Evolutionary conservation across 2,329 filamentous ascomycete genomes (phyloP), one percentile per base, ranked within the genome.

Genomic region (Fusarium piperis): DNA sequence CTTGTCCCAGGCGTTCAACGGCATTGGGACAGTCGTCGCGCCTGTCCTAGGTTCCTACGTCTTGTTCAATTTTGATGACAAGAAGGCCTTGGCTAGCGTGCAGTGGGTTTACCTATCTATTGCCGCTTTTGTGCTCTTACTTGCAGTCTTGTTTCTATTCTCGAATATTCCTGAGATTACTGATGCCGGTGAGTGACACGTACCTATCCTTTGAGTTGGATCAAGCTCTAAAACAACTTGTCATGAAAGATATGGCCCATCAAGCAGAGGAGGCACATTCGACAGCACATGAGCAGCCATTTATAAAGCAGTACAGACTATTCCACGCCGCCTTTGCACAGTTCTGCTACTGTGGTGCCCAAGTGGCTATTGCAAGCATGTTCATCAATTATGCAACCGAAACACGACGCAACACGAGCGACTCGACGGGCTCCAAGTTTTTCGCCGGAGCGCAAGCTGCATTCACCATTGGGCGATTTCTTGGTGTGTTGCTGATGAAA

Each of bases 91-190:
- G 3, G 85, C 86, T 70, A 90, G 90, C 62, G 92, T 94, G 2
- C 92, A 94, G 79, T 94, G 90, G 89, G 91, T 93, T 0, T 94
- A 94, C 73, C 86, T 93, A 4, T 88, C 90, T 48, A 93, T 94
- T 66, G 91, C 91, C 4, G 83, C 87, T 76, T 94, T 94, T 69
- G 92, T 94, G 38, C 89, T 90, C 70, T 74, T 89, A 2, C 85
- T 94, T 3, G 91, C 91, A 4, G 79, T 85, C 7, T 82, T 91
- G 16, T 93, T 94, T 79, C 92, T 89, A 81, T 78, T 93, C 39
- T 88, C 89, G 10, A 85, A 85, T 13, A 91, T 93, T 62, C 92
- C 92, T 9, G 92, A 94, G 79, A 90, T 94, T 74, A 93, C 91
- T 1, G 82, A 84, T 63, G 81, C 80, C 23, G 81, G 80, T 81